These are phyloP conservation scores for Calonectria pseudoreteaudii DNA, from an alignment of 2,329 filamentous ascomycete species.

Conservation along the genomic window DNA sequence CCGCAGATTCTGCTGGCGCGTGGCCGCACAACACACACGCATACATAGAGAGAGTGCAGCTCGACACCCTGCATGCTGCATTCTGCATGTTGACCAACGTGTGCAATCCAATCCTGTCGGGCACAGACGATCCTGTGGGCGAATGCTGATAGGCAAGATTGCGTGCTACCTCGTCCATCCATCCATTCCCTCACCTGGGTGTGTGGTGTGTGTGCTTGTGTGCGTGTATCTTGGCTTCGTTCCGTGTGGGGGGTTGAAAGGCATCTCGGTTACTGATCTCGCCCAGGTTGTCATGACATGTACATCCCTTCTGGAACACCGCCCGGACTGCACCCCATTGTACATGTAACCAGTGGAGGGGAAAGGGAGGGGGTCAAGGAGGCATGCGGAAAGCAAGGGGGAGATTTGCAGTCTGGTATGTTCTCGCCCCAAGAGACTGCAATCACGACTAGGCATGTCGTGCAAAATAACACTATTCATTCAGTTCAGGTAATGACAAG, in stretches of 20 bases:
- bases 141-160: conserved; percentile 4
- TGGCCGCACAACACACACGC: conserved; percentile 21
- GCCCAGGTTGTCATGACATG: conserved; percentile 10
- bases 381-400: background rate
- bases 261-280: conserved; percentile 18
- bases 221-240: background rate
- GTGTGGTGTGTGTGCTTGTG: background rate
- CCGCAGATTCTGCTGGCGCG: conserved; percentile 9
- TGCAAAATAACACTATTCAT: background rate
- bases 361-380: background rate
- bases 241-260: background rate
- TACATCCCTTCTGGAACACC: conserved; percentile 9
- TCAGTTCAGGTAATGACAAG: conserved; percentile 4
- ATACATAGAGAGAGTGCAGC: conserved; percentile 18
- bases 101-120: conserved; percentile 1
- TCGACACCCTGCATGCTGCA: conserved; percentile 12
- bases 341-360: background rate
- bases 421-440: background rate
- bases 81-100: conserved; percentile 10
- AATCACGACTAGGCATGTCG: background rate
- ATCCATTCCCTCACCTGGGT: background rate
- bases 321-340: background rate
- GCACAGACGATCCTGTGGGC: background rate
- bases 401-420: background rate
- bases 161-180: background rate